Base-by-base conservation (phyloP, 2,329 filamentous ascomycete species). In the Botrytis elliptica region DNA sequence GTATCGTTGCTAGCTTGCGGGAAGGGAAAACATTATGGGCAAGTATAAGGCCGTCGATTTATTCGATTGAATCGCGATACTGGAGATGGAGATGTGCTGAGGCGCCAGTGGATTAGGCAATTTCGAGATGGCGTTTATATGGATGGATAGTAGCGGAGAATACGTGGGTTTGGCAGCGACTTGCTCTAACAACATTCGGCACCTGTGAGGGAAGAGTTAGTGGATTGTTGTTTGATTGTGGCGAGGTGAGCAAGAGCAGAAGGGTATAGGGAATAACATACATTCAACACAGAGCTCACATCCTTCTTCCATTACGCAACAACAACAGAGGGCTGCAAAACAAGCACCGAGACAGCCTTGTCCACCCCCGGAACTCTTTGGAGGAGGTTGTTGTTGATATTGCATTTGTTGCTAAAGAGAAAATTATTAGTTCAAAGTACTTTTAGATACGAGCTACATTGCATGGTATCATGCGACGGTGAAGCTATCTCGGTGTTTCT, bases 221-320 rank as follows among this genome's bases (percentile, higher is more conserved):
- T 64, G 18, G 49, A 12, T 42, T 29, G 22, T 60, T 52, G n/a
- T 71, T 44, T 20, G 57, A 49, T 49, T 46, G 36, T 25, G 40
- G 65, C 33, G 18, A 44, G 42, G 49, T n/a, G 3, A 49, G 42
- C 14, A 20, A 52, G 12, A 18, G 36, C 12, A 14, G 65, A 40
- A 42, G 49, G 29, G 29, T 18, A 12, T 44, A 33, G n/a, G 40
- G 73, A 74, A 18, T 76, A 78, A 79, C 79, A 65, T 76, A 80
- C 85, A 86, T 57, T 86, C 85, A 67, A 82, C 81, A 75, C 85
- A 86, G 77, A 84, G 85, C 77, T 88, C 86, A 79, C 86, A 86
- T 70, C 84, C 83, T 77, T 87, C 84, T 77, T 86, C 85, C 76
- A 84, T 84, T 72, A 85, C 82, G 77, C 85, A 87, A 80, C 86